phyloP scores from a whole-genome alignment of 2,329 filamentous ascomycete species.

The Sphaerulina populicola region DNA sequence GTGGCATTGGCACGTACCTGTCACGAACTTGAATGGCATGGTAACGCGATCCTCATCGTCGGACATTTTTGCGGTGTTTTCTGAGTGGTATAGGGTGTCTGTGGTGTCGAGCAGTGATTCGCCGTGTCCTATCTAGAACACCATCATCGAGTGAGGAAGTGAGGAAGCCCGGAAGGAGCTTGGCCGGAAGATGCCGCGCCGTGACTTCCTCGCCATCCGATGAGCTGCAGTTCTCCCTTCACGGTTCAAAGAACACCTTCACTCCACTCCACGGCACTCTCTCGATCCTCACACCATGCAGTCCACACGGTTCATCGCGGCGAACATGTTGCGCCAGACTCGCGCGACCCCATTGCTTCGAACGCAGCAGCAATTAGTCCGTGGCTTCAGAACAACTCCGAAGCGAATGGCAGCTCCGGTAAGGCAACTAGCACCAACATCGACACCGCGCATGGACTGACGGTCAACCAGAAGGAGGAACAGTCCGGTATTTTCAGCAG shows the following conservation, averaged over 20 bases:
- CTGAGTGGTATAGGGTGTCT: constrained; percentile 13
- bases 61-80: constrained; percentile 63
- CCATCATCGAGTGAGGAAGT: constrained; percentile 12
- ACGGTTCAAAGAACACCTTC: too few relatives aligned
- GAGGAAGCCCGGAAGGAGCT: constrained; percentile 2
- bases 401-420: constrained; percentile 31
- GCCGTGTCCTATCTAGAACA: constrained; percentile 11
- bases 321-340: constrained; percentile 33
- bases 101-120: constrained; percentile 11
- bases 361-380: constrained; percentile 22
- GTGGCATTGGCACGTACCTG: constrained; percentile 57
- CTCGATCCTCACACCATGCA: constrained; percentile 27
- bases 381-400: constrained; percentile 27
- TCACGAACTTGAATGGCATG: constrained; percentile 99
- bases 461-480: constrained; percentile 51
- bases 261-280: constrained; percentile 26
- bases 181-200: constrained; percentile 3
- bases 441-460: constrained; percentile 11
- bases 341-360: constrained; percentile 33
- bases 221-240: background rate
- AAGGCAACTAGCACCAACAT: constrained; percentile 12
- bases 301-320: constrained; percentile 36
- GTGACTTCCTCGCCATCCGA: background rate
- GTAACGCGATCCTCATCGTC: constrained; percentile 82
- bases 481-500: constrained; percentile 49